Conservation (phyloP, 2,329 filamentous ascomycete genomes). For the Pyricularia pennisetigena region DNA sequence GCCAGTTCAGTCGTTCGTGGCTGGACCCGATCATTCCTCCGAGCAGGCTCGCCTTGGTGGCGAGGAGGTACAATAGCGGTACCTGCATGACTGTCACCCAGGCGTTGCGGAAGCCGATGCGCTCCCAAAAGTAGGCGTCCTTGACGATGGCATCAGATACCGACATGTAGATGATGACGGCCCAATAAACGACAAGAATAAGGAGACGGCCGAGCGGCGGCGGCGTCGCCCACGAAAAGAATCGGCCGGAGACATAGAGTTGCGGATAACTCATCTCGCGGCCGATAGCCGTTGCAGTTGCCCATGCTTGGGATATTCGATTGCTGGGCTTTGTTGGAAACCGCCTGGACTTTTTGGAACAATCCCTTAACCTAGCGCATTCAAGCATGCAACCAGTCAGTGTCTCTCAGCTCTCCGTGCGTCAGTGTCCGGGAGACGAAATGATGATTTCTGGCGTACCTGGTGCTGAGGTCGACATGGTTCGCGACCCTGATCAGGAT, state of each 20-base stretch:
- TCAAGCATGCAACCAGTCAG: conserved; percentile 14
- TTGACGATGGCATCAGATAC: conserved; percentile 33
- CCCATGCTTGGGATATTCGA: conserved; percentile 38
- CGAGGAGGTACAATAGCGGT: conserved; percentile 52
- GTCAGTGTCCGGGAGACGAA: too few relatives aligned
- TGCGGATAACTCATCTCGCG: conserved; percentile 50
- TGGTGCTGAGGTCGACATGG: conserved; percentile 26
- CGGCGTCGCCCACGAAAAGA: conserved; percentile 46
- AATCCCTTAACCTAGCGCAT: conserved; percentile 28
- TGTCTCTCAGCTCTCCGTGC: background rate
- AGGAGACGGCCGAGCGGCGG: conserved; percentile 47
- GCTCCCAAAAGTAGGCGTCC: conserved; percentile 51
- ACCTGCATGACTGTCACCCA: conserved; percentile 58
- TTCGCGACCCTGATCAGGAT: conserved; percentile 31
- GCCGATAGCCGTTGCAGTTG: conserved; percentile 45
- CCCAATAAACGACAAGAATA: conserved; percentile 46
- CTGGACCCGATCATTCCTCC: conserved; percentile 51
- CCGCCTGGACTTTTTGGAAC: conserved; percentile 29
- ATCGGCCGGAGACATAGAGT: conserved; percentile 33
- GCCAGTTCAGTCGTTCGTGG: conserved; percentile 63
- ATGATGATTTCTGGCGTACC: conserved; percentile 22
- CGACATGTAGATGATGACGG: conserved; percentile 49
- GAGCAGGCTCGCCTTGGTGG: conserved; percentile 49
- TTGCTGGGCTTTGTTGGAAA: conserved; percentile 43
- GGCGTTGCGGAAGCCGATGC: conserved; percentile 57